Conservation (phyloP, 1,284 basidiomycete species). For the Tilletia caries region DNA sequence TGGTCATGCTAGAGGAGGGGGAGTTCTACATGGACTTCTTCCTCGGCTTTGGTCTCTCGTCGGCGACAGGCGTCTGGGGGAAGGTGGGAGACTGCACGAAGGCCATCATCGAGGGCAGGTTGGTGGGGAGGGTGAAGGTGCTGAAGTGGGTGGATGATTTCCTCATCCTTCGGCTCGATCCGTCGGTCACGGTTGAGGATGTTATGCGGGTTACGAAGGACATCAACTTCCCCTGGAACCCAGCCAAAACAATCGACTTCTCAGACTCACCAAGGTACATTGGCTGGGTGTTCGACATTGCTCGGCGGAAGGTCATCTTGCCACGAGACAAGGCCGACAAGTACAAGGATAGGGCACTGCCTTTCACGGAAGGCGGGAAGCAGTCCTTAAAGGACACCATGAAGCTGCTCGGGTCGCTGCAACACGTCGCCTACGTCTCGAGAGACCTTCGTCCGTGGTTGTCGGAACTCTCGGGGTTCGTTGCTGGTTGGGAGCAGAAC, state of each 20-base stretch:
- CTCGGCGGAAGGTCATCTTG: background rate
- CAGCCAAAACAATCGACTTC: background rate
- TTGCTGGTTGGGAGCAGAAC: background rate
- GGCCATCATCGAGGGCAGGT: background rate
- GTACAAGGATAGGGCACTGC: background rate
- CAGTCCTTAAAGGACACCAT: background rate
- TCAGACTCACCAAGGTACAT: background rate
- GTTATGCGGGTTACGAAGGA: background rate
- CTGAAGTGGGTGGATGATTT: slow-evolving; percentile 10
- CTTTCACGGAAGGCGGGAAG: background rate
- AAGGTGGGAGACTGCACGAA: background rate
- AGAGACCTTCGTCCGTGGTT: background rate
- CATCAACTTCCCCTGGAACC: background rate
- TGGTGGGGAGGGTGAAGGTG: no score
- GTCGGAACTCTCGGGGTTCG: background rate
- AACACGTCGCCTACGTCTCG: background rate
- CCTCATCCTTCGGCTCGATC: background rate
- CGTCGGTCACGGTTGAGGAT: background rate
- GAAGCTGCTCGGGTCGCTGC: background rate
- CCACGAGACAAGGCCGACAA: background rate
- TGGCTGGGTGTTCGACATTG: background rate
- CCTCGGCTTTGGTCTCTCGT: background rate
- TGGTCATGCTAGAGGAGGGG: background rate
- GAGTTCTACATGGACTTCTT: background rate
- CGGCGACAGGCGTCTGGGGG: slow-evolving; percentile 4